Conservation (phyloP, 2,329 filamentous ascomycete genomes). For the Coniosporium uncinatum region DNA sequence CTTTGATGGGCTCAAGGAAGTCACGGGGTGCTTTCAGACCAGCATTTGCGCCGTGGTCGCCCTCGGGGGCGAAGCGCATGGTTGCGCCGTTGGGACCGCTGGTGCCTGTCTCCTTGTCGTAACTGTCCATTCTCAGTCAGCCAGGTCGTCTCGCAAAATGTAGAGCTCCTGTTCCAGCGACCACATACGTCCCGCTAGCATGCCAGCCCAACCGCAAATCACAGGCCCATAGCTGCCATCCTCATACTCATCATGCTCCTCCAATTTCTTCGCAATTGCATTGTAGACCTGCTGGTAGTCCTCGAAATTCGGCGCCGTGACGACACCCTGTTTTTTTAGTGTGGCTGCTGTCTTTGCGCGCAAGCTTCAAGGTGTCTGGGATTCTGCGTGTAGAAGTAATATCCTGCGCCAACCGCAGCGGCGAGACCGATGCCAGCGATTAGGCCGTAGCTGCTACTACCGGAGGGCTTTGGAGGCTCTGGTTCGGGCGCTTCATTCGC, state of each 20-base stretch:
- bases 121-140: slow-evolving; percentile 33
- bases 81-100: slow-evolving; percentile 95
- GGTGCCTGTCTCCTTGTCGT: slow-evolving; percentile 80
- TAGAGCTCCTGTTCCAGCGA: not conserved
- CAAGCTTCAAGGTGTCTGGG: slow-evolving; percentile 30
- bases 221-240: slow-evolving; percentile 96
- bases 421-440: slow-evolving; percentile 39
- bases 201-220: slow-evolving; percentile 90
- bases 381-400: slow-evolving; percentile 58
- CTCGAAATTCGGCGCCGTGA: slow-evolving; percentile 70
- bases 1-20: slow-evolving; percentile 90
- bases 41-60: slow-evolving; percentile 89
- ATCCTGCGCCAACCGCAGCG: slow-evolving; percentile 56
- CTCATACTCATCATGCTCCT: slow-evolving; percentile 93
- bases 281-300: slow-evolving; percentile 98
- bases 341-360: slow-evolving; percentile 24
- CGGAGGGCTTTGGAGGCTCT: not conserved
- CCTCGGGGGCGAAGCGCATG: slow-evolving; percentile 91
- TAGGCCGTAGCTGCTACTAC: not conserved
- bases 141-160: not conserved
- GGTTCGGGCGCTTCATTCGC: slow-evolving; percentile 41
- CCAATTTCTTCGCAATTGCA: slow-evolving; percentile 70
- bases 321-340: slow-evolving; percentile 17
- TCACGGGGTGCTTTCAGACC: slow-evolving; percentile 82
- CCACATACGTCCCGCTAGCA: slow-evolving; percentile 68